These are phyloP conservation scores for Sonneratia caseolaris DNA, from an alignment of 345 rosid genomes.

Conservation along the genomic window DNA sequence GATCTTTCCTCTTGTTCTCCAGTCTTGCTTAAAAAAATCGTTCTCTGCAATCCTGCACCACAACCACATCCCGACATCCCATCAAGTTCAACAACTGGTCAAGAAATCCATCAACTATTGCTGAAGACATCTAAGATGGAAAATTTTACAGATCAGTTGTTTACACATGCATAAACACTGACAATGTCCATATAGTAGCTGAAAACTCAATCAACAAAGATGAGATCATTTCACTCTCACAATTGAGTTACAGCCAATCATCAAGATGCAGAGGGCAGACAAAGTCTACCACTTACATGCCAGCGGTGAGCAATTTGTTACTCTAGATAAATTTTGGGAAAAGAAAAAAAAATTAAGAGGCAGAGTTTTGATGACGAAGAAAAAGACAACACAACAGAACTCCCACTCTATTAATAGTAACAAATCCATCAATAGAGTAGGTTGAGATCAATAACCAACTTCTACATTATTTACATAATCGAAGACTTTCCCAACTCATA, in stretches of 20 bases:
- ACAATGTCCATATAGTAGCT: background rate
- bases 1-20: conserved; percentile 58
- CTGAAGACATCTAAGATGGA: background rate
- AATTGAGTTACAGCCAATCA: background rate
- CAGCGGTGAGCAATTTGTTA: background rate
- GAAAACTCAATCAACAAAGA: background rate
- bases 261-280: background rate
- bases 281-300: background rate
- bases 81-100: background rate
- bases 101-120: background rate
- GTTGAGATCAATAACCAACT: background rate
- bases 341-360: background rate
- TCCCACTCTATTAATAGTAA: background rate
- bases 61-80: background rate
- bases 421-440: background rate
- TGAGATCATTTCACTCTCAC: background rate
- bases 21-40: conserved; percentile 84
- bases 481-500: background rate
- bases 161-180: background rate
- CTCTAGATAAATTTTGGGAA: background rate
- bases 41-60: conserved; percentile 53
- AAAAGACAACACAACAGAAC: background rate
- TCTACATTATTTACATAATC: background rate
- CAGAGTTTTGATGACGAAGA: background rate
- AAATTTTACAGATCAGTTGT: background rate